phyloP scores from a whole-genome alignment of 331 rosid genomes.

The Quercus lobata region DNA sequence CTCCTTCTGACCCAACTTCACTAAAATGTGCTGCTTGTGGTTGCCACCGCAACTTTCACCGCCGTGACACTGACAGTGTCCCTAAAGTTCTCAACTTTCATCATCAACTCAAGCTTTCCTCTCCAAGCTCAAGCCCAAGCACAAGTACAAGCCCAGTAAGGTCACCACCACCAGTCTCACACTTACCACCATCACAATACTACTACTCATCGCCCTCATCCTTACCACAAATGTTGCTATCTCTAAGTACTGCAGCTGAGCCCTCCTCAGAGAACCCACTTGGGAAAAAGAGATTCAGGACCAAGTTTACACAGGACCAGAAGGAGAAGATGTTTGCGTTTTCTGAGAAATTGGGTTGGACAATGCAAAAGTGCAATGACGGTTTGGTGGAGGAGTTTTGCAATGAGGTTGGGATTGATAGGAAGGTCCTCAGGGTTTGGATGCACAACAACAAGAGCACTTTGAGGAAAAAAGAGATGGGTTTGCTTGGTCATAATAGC shows the following conservation, averaged over 20 bases:
- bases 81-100: slow-evolving; percentile 13
- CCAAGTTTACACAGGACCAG: slow-evolving; percentile 71
- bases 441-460: slow-evolving; percentile 86
- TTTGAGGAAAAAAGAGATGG: slow-evolving; percentile 28
- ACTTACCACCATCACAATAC: slow-evolving; percentile 48
- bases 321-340: slow-evolving; percentile 69
- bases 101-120: slow-evolving; percentile 19
- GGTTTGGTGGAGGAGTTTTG: slow-evolving; percentile 55
- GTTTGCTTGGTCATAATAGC: neutral
- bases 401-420: slow-evolving; percentile 49
- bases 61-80: slow-evolving; percentile 39
- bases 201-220: slow-evolving; percentile 32
- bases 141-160: slow-evolving; percentile 47
- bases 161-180: slow-evolving; percentile 75
- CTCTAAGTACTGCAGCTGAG: slow-evolving; percentile 31
- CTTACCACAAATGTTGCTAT: slow-evolving; percentile 47
- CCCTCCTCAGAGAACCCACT: slow-evolving; percentile 17
- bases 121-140: slow-evolving; percentile 27
- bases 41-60: slow-evolving; percentile 94
- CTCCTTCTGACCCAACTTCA: slow-evolving; percentile 52
- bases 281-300: slow-evolving; percentile 59
- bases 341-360: slow-evolving; percentile 75
- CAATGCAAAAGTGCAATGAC: slow-evolving; percentile 58
- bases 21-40: slow-evolving; percentile 91
- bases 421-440: slow-evolving; percentile 78